Percentiles rank a stretch among this genome's conserved stretches.
Evolutionary conservation across 345 rosid genomes (phyloP).

Genomic region (Salix dunnii): DNA sequence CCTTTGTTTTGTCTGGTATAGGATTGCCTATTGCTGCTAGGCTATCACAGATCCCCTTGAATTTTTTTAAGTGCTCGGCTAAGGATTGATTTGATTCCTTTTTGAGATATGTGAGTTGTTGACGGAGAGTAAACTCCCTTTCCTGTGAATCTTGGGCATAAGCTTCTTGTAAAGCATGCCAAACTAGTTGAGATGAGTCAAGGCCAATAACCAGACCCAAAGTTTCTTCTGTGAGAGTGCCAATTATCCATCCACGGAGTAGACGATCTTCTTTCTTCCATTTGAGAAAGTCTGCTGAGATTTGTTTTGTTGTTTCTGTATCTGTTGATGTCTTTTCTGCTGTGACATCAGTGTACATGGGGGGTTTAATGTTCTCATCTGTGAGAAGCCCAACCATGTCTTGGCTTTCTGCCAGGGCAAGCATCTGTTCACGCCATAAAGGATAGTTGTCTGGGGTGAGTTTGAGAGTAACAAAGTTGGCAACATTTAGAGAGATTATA

Average conservation of each 20-base stretch:
- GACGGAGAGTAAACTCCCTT: neutral
- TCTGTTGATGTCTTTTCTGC: neutral
- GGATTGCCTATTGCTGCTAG: conserved; percentile 3
- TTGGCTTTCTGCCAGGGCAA: neutral
- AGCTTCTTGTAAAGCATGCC: neutral
- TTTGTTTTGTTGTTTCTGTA: neutral
- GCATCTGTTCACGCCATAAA: neutral
- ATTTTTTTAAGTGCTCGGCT: neutral
- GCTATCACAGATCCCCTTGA: neutral
- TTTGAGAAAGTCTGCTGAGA: neutral
- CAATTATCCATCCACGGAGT: conserved; percentile 1
- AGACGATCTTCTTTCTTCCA: neutral
- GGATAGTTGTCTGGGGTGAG: conserved; percentile 1
- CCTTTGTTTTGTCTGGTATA: neutral
- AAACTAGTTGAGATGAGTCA: neutral
- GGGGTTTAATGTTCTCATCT: neutral
- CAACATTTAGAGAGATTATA: neutral
- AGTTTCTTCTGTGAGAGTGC: neutral
- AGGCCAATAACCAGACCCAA: neutral
- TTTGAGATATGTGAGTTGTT: neutral
- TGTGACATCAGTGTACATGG: neutral
- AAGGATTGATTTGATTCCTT: neutral
- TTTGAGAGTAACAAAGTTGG: conserved; percentile 3
- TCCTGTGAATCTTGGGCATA: neutral
- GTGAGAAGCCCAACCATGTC: neutral